Evolutionary conservation across 176 grass and related monocot species (phyloP), one percentile per base, ranked within the genome.

Genomic region (Musa beccarii): DNA sequence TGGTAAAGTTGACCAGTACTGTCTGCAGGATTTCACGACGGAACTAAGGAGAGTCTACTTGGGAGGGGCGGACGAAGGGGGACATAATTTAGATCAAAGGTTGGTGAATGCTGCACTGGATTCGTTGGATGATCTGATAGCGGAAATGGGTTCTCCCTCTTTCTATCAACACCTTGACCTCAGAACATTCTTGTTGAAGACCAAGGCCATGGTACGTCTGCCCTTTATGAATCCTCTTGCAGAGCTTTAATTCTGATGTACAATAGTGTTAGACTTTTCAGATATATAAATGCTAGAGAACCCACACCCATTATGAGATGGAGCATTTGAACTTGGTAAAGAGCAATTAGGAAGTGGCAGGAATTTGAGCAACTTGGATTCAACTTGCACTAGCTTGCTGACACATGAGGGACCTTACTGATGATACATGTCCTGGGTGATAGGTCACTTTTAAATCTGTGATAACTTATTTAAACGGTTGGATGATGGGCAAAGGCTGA

Each of bases 101-200:
- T 69, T 83, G 69, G 80, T 94, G 69, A 88, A 89, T 61, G 85
- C 88, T 17, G 90, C 90, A 19, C 95, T 91, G 10, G 91, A 94
- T 29, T 87, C 86, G 17, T 14, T 99, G 77, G 84, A 89, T 54
- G 84, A 69, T 34, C 83, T 99, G 63, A 78, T 99, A 76, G 73
- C 71, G 24, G 95, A 91, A 78, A 86, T 94, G 86, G 75, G 72
- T 57, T 75, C 81, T 52, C 79, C 87, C 52, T 83, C 91, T 23
- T 83, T 83, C 68, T 85, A 87, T 29, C 86, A 84, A 12, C 78
- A 73, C 74, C 78, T 87, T 21, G 88, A 99, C 76, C 80, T 92
- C 78, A 78, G 72, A 22, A 79, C 63, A 50, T 87, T 87, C 59
- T 72, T 71, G 11, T 67, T 83, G 26, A 87, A 71, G 78, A 72